phyloP scores from a whole-genome alignment of 805 yeast species.

The Metschnikowia shivogae region DNA sequence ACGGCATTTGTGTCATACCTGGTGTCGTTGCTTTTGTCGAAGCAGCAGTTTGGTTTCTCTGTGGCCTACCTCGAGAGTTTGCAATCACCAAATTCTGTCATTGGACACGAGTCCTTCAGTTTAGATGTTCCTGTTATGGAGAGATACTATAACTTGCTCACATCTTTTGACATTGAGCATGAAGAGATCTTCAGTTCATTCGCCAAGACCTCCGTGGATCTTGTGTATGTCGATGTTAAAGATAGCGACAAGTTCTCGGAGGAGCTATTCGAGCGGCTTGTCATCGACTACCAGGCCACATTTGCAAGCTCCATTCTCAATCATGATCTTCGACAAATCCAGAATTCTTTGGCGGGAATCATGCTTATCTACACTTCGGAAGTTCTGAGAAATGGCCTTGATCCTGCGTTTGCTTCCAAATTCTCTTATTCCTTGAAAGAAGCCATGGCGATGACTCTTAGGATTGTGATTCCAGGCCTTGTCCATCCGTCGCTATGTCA shows the following conservation, averaged over 20 bases:
- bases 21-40: constrained; percentile 32
- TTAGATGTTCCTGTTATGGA: constrained; percentile 21
- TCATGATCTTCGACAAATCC: constrained; percentile 24
- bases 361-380: constrained; percentile 16
- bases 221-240: constrained; percentile 29
- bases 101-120: constrained; percentile 15
- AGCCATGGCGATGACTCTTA: constrained; percentile 21
- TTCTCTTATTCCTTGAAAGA: constrained; percentile 14
- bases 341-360: constrained; percentile 29
- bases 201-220: constrained; percentile 33
- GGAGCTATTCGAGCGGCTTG: constrained; percentile 37
- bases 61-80: constrained; percentile 18
- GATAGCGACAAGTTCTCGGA: constrained; percentile 25
- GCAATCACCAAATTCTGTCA: background rate
- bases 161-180: constrained; percentile 64
- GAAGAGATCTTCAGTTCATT: constrained; percentile 33
- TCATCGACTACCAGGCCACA: constrained; percentile 40
- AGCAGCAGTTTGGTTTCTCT: constrained; percentile 20
- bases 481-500: constrained; percentile 22
- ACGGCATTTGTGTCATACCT: constrained; percentile 57
- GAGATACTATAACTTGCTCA: constrained; percentile 40
- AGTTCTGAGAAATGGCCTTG: constrained; percentile 6
- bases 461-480: constrained; percentile 34
- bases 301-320: constrained; percentile 25
- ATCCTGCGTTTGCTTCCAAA: background rate